Evolutionary conservation across 2,329 filamentous ascomycete species (phyloP), one percentile per base, ranked within the genome.

Genomic region (Penicillium sp.): DNA sequence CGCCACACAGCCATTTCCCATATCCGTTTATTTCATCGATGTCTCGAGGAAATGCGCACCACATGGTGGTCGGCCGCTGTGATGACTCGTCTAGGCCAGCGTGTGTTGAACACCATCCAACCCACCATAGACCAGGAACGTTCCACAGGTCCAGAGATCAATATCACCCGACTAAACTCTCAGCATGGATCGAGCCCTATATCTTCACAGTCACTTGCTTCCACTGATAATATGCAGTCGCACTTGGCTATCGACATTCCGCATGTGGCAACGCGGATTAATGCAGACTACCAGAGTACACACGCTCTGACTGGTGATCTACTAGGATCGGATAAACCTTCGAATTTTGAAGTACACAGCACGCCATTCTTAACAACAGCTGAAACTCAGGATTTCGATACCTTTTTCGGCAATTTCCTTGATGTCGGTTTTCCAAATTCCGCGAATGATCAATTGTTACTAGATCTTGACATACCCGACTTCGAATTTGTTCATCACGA

Each of bases 11-110:
- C 62, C 3, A 60, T 55, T 33, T 25, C 39, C 1, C 50, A 61
- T 31, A 5, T 65, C 1, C 45, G 53, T 8, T 13, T 45, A 3
- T 62, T 65, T 40, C 57, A 63, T 44, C 38, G 46, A 21, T 55
- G 53, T 8, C 55, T 65, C 0, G 31, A 60, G 36, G 31, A 48
- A n/a, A 45, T 62, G 19, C 16, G 46, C 9, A 38, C 47, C 13
- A 60, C 41, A 29, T 65, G 62, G 62, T 63, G 61, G 62, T 53
- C 50, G 23, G 59, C 62, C 5, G 43, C 51, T 36, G 48, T 62
- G 9, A 63, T 63, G 61, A 47, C 55, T 19, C 54, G 59, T 16
- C 48, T 64, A 27, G 56, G 53, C 21, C 36, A 52, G 23, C 55
- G 55, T 19, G 55, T 57, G 43, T 45, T 63, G 41, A 53, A 49